Conservation (phyloP, 805 yeast species). For the Candida coquimbonensis region DNA sequence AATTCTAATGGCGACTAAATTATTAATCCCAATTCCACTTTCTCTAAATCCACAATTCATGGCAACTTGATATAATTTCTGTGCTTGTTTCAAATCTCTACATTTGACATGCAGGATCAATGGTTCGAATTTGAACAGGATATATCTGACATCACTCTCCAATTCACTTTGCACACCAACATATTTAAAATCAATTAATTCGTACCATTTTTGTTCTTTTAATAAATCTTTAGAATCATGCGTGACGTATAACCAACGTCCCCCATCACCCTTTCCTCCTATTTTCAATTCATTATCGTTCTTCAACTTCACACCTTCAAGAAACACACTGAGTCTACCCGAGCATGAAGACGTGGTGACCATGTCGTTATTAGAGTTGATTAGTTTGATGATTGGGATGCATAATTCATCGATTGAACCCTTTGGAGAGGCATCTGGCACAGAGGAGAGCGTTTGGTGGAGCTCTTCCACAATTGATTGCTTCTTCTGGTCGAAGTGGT, state of each 20-base stretch:
- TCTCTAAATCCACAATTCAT: constrained; percentile 86
- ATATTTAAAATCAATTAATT: constrained; percentile 20
- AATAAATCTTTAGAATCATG: constrained; percentile 47
- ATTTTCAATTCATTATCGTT: constrained; percentile 31
- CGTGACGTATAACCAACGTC: constrained; percentile 75
- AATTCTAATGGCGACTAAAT: constrained; percentile 70
- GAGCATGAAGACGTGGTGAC: constrained; percentile 89
- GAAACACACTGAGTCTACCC: constrained; percentile 76
- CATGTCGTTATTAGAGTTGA: constrained; percentile 57
- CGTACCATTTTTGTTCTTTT: constrained; percentile 35
- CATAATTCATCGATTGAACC: constrained; percentile 77
- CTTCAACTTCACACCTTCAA: constrained; percentile 57
- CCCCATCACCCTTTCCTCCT: constrained; percentile 87
- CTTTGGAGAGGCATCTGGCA: constrained; percentile 74
- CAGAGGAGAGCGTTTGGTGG: constrained; percentile 29
- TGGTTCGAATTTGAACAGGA: constrained; percentile 79
- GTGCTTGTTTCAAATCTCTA: constrained; percentile 51
- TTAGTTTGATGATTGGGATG: constrained; percentile 61
- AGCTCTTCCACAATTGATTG: constrained; percentile 46
- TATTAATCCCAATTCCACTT: constrained; percentile 76
- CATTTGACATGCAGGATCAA: constrained; percentile 80
- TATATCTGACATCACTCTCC: constrained; percentile 37
- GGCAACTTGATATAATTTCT: constrained; percentile 57
- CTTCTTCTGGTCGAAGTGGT: constrained; percentile 67
- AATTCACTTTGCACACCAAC: constrained; percentile 6